These are phyloP conservation scores for Metschnikowia cubensis DNA, from an alignment of 805 yeast genomes.

Conservation along the genomic window DNA sequence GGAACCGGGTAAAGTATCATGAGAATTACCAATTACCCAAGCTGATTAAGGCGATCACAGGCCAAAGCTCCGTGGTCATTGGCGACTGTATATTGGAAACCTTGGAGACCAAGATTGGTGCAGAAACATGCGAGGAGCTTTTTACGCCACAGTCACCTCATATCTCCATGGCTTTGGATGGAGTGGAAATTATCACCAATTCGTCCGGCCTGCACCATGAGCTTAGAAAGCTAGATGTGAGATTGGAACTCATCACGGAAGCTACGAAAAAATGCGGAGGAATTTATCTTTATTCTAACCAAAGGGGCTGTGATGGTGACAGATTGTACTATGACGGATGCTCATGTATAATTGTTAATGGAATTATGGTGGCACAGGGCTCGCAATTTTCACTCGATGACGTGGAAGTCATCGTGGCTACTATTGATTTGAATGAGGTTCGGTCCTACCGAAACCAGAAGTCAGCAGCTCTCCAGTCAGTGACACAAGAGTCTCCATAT, in stretches of 20 bases:
- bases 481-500: conserved; percentile 40
- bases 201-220: conserved; percentile 98
- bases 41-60: conserved; percentile 57
- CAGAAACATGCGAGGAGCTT: conserved; percentile 96
- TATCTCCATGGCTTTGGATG: conserved; percentile 85
- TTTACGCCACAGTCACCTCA: conserved; percentile 97
- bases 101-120: conserved; percentile 86
- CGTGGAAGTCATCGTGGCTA: conserved; percentile 94
- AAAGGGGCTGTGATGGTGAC: conserved; percentile 98
- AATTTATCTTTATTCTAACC: conserved; percentile 87
- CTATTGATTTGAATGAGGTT: conserved; percentile 89
- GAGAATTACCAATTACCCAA: conserved; percentile 76
- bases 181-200: conserved; percentile 95
- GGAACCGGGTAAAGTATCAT: conserved; percentile 74
- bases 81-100: conserved; percentile 91
- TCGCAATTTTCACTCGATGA: conserved; percentile 85
- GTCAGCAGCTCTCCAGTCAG: conserved; percentile 74
- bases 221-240: conserved; percentile 78
- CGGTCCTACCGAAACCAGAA: conserved; percentile 72
- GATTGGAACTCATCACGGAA: conserved; percentile 80
- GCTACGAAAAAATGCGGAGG: conserved; percentile 98
- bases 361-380: conserved; percentile 88
- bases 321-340: conserved; percentile 95
- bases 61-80: conserved; percentile 63
- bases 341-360: conserved; percentile 90